Conservation (phyloP, 192 early-diverging fungal species). For the Linnemannia exigua region DNA sequence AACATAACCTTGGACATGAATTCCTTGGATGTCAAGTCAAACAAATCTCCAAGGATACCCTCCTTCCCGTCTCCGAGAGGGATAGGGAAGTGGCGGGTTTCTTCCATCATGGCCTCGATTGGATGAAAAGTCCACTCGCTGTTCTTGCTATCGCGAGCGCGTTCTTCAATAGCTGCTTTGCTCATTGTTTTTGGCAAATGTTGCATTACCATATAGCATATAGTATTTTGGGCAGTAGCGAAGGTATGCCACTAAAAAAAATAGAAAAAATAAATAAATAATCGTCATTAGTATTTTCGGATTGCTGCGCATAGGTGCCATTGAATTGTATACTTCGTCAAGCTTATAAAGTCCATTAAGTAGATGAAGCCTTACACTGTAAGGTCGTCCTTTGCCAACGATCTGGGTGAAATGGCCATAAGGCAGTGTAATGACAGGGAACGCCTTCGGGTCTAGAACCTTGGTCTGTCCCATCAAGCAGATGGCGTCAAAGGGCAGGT, state of each 20-base stretch:
- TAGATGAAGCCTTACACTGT: slow-evolving; percentile 9
- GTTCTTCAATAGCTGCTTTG: not conserved
- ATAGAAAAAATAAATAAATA: too few species aligned
- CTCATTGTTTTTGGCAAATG: slow-evolving; percentile 18
- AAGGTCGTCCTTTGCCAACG: slow-evolving; percentile 16
- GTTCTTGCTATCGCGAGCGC: slow-evolving; percentile 7
- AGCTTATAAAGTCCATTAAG: too few species aligned
- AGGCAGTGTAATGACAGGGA: not conserved
- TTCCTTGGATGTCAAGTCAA: slow-evolving; percentile 16
- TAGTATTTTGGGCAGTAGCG: slow-evolving; percentile 32
- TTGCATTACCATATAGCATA: slow-evolving; percentile 33
- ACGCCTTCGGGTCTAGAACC: slow-evolving; percentile 2
- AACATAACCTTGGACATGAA: too few species aligned
- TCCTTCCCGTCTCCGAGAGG: not conserved
- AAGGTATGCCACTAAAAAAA: slow-evolving; percentile 24
- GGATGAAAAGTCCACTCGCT: slow-evolving; percentile 38
- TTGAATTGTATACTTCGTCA: too few species aligned
- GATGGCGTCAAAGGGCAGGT: not conserved
- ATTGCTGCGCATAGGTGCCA: too few species aligned
- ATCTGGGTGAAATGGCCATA: not conserved
- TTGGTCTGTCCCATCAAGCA: slow-evolving; percentile 23
- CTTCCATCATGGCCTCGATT: slow-evolving; percentile 31
- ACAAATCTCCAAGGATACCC: slow-evolving; percentile 19
- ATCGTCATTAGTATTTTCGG: too few species aligned
- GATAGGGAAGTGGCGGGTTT: slow-evolving; percentile 34